Evolutionary conservation across 441 rosid genomes (phyloP), one percentile per base, ranked within the genome.

Genomic region (Eutrema salsugineum): DNA sequence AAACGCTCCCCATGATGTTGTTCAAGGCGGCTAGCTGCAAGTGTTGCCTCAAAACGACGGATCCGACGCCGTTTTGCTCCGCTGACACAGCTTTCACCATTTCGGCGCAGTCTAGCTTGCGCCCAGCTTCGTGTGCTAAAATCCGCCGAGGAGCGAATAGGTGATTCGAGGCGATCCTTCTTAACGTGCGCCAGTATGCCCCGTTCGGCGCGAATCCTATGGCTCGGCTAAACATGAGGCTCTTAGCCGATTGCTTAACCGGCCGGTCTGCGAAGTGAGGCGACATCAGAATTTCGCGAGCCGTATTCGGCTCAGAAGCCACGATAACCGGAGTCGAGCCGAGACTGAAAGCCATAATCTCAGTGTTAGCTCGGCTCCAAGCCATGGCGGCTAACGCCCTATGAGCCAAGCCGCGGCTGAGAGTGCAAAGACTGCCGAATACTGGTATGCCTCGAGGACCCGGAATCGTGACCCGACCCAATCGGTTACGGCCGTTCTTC

Each of bases 1-100:
- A 93, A 38, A 93, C 98, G 11, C 83, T 83, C 4, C 94, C 90
- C 93, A 90, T 90, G 22, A 93, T 84, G 70, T 87, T 93, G 77
- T 87, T 90, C 24, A 93, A 73, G 8, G 98, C 84, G 0, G 89
- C 92, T 15, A 80, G 46, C 46, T 88, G 98, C 46, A 93, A 87
- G 46, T 88, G 93, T 47, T 79, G 75, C 30, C 97, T 77, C 5
- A 88, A 64, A 30, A 39, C 75, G 43, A 91, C 88, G 16, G 57
- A 12, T 10, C 86, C 89, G 8, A 66, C 15, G 9, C 68, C 73
- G 8, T 40, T 56, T 63, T 87, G 81, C 36, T 89, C 90, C 9
- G 36, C 63, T 12, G 75, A 71, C 1, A 86, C 71, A 64, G 73
- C 69, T 51, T 74, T 77, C 42, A 87, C 58, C 86, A 89, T 83